Conservation (phyloP, 345 rosid genomes). For the Heritiera littoralis region DNA sequence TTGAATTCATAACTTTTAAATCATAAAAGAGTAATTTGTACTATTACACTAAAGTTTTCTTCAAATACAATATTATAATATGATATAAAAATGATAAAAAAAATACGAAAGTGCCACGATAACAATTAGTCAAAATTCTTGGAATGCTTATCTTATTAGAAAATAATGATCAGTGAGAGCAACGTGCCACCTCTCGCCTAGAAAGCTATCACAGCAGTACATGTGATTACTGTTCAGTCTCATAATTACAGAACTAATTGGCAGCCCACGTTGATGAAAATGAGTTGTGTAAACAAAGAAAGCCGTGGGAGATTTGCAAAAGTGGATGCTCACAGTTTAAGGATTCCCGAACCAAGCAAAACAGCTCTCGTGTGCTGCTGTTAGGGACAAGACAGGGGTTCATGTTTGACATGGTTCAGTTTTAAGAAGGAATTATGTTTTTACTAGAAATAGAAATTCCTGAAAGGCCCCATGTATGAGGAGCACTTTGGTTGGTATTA, state of each 20-base stretch:
- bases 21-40: too few species aligned
- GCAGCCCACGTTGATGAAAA: not conserved
- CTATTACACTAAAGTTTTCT: too few species aligned
- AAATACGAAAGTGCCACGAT: too few species aligned
- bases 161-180: too few species aligned
- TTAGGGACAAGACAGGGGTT: slow-evolving; percentile 18
- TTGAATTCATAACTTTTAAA: too few species aligned
- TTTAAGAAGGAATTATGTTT: slow-evolving; percentile 9
- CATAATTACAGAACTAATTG: slow-evolving; percentile 6
- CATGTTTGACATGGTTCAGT: not conserved
- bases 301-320: not conserved
- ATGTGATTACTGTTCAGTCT: not conserved
- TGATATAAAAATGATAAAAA: too few species aligned
- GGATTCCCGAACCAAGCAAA: slow-evolving; percentile 21
- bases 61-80: too few species aligned
- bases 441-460: not conserved
- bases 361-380: not conserved
- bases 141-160: too few species aligned
- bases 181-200: not conserved
- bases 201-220: not conserved
- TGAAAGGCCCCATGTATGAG: not conserved
- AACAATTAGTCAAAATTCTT: too few species aligned
- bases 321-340: not conserved
- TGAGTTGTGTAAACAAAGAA: not conserved
- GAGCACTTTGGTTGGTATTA: not conserved